Base-by-base conservation (phyloP, 1,284 basidiomycete genomes). In the Heterobasidion parviporum region DNA sequence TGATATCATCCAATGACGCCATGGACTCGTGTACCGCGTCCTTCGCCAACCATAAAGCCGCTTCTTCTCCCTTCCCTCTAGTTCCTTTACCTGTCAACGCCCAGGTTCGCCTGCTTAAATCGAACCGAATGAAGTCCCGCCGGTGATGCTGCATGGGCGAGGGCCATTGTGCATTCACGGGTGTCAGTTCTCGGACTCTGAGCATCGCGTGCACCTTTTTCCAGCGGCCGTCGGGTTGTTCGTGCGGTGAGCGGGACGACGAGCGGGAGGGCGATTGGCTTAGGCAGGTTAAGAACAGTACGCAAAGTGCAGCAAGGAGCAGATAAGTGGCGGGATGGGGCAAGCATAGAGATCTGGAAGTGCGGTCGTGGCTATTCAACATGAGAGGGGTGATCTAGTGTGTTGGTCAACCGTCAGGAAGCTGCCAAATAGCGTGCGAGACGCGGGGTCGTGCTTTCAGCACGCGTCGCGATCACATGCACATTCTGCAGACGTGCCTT, bases 181-280 rank as follows among this genome's bases (percentile, higher is more conserved):
- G 38, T n/a, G 38, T 20, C 20, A 48, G 6, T 9, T 32, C 16
- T 9, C 26, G 14, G 26, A 54, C 10, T 15, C 45, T 33, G 20
- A 54, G 46, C 45, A n/a, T 45, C 33, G 53, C 53, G 16, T 54
- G 53, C 45, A 34, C 53, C 12, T 47, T 45, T 47, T 15, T 34
- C 53, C 45, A 54, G n/a, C 32, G 53, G 8, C 53, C 34, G 53
- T 15, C 12, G 44, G 41, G 50, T 15, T 38, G 8, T 12, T 15
- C n/a, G 36, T 45, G 41, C 32, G 52, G 7, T 20, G 34, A 41
- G n/a, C 35, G 12, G 26, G 20, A 26, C 8, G 7, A 8, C 16
- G 33, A 14, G 26, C 26, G 52, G 10, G 14, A 9, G 14, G 10
- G 36, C 15, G 50, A 14, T 33, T 35, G 15, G 52, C 52, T 18